Percentiles rank a stretch among this genome's conserved stretches.
Conservation (phyloP, 192 early-diverging fungal species). For the Martensiomyces pterosporus region DNA sequence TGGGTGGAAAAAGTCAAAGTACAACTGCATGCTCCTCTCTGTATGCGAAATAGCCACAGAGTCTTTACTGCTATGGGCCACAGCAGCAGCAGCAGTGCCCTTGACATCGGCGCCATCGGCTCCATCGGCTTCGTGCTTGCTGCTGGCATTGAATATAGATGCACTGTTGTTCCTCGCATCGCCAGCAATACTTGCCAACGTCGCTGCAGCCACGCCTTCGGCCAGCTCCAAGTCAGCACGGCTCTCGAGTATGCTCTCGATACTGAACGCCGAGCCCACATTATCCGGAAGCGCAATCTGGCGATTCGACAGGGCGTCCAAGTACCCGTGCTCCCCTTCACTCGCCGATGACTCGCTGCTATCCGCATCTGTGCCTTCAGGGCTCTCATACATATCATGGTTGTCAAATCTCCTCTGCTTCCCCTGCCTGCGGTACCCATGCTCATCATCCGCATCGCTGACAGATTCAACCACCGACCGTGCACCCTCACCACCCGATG, state of each 20-base stretch:
- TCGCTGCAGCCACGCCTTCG: conserved; percentile 10
- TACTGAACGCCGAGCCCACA: conserved; percentile 10
- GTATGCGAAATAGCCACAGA: conserved; percentile 7
- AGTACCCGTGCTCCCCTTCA: conserved; percentile 10
- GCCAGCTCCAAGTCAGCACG: conserved; percentile 10
- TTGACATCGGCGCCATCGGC: too few relatives aligned
- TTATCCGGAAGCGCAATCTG: conserved; percentile 45
- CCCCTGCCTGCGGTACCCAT: background rate
- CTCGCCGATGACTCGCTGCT: conserved; percentile 17
- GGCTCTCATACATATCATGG: conserved; percentile 7
- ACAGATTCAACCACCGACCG: background rate
- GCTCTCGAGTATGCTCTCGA: conserved; percentile 15
- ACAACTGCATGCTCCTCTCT: conserved; percentile 23
- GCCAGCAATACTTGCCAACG: conserved; percentile 16
- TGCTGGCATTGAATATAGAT: background rate
- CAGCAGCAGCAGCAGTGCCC: too few relatives aligned
- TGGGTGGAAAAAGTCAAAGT: conserved; percentile 44
- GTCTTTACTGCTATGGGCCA: background rate
- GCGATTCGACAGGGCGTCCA: conserved; percentile 41
- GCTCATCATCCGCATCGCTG: conserved; percentile 12
- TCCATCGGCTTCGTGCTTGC: background rate
- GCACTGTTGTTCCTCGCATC: background rate
- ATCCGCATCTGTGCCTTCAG: conserved; percentile 14
- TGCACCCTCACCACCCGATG: background rate
- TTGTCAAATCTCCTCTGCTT: conserved; percentile 16